Evolutionary conservation across 345 rosid genomes (phyloP), one percentile per base, ranked within the genome.

Genomic region (Salix udensis): DNA sequence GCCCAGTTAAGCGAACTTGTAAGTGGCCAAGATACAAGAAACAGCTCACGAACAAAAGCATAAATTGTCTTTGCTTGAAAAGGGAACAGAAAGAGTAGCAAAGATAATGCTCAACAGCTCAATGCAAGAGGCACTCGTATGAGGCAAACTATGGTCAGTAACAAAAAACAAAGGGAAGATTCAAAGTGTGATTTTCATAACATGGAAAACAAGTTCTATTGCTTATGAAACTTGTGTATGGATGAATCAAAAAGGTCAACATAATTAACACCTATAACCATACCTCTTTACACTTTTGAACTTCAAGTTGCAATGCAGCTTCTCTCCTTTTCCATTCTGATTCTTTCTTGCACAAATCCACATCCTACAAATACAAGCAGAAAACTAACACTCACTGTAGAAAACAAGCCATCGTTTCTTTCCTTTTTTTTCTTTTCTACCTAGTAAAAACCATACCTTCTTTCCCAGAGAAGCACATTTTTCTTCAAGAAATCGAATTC

Each of bases 391-490:
- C 15, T 31, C 11, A 14, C 14, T 48, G 8, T 50, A 65, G 8
- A 11, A 58, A 10, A 40, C 48, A 16, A 31, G 31, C 14, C 11
- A 18, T 58, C 46, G 42, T 68, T 39, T 70, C 61, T 14, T 52
- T 76, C 72, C 10, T 68, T 18, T 34, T 26, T 48, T 34, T 7
- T 23, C 72, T 40, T n/a, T 40, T 40, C 46, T n/a, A 6, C 50
- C 24, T 39, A 39, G 70, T 72, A 68, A 76, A 40, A 31, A 18
- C 58, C 76, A 16, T 81, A 91, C 97, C 97, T 88, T 84, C 80
- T 84, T 86, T 83, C 88, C 88, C 24, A 89, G 70, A 77, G 86
- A 87, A 71, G 80, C 84, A 82, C 93, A 90, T 75, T 88, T 89
- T 52, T 78, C 75, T 86, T 91, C 97, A 19, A 92, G 89, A 68